Evolutionary conservation across 192 early-diverging fungal species (phyloP), one percentile per base, ranked within the genome.

Genomic region (Helicostylum pulchrum): DNA sequence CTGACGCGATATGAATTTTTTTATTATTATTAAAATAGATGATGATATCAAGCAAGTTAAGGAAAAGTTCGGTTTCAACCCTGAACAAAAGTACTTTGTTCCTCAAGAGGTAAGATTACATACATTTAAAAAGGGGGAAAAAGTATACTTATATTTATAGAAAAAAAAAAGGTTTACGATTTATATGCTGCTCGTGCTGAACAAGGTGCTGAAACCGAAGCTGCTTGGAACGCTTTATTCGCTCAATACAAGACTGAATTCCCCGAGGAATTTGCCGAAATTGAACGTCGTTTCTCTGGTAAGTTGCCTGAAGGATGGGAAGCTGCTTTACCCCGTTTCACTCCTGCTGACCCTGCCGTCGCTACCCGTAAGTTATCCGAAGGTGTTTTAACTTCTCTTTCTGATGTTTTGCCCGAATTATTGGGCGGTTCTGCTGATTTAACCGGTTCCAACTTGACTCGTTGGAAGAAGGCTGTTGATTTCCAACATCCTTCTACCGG

Each of bases 381-480:
- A 78, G 78, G 34, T 43, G 89, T 94, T 44, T 74, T 99, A 67
- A 92, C 90, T 75, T 85, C 87, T 47, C 72, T 98, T 51, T 88
- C 94, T 17, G 82, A 87, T 15, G 43, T 78, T 19, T 31, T 97
- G 43, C 93, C 94, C 5, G 95, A 97, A 73, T 81, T 97, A 9
- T 73, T 97, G 51, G 88, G 94, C 71, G 97, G 97, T 23, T 98
- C 95, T 32, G 97, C 97, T 14, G 97, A 99, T 78, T 78, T 99
- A 75, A 97, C 96, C 46, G 92, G 85, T 34, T 97, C 95, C 56
- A 99, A 97, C 78, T 83, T 95, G 76, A 97, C 95, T 49, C 83
- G 92, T 45, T 98, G 95, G 93, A 96, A 96, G 85, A 80, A 67
- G 15, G 95, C 93, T n/a, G 88, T 85, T 21, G 97, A 99, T 78